phyloP scores from a whole-genome alignment of 2,329 filamentous ascomycete species.

The Graphilbum fragrans region DNA sequence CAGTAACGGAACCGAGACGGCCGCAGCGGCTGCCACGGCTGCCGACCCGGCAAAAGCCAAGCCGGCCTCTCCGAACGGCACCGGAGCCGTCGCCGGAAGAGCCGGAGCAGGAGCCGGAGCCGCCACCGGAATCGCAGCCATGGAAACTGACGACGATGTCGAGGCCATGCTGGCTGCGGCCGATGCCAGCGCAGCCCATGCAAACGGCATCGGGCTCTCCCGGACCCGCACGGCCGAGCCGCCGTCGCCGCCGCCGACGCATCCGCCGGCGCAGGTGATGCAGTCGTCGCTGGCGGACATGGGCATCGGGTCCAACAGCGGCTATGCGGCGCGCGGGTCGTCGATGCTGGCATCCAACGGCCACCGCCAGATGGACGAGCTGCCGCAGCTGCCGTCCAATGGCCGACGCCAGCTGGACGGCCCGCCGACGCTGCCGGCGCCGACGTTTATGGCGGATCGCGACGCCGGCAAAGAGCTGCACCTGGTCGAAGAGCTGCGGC shows the following conservation, averaged over 20 bases:
- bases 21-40: constrained; percentile 1
- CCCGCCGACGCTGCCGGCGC: constrained; percentile 4
- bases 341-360: constrained; percentile 1
- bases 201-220: constrained; percentile 2
- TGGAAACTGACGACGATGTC: too few species aligned
- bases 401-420: neutral
- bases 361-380: neutral
- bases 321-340: neutral
- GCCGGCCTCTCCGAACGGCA: neutral
- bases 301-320: neutral
- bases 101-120: too few species aligned
- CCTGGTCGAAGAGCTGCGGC: constrained; percentile 9
- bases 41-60: neutral
- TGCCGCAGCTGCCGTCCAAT: neutral
- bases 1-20: neutral
- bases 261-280: neutral
- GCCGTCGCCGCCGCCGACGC: constrained; percentile 3
- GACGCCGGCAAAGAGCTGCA: constrained; percentile 7
- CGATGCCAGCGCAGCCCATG: too few species aligned
- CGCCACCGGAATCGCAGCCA: too few species aligned
- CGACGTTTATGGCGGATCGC: constrained; percentile 10
- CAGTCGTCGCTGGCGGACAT: constrained; percentile 7
- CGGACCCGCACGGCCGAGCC: constrained; percentile 4
- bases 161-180: too few species aligned
- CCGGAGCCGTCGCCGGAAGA: neutral